Evolutionary conservation across 176 grass and related monocot species (phyloP), one percentile per base, ranked within the genome.

Genomic region (Avena eriantha): DNA sequence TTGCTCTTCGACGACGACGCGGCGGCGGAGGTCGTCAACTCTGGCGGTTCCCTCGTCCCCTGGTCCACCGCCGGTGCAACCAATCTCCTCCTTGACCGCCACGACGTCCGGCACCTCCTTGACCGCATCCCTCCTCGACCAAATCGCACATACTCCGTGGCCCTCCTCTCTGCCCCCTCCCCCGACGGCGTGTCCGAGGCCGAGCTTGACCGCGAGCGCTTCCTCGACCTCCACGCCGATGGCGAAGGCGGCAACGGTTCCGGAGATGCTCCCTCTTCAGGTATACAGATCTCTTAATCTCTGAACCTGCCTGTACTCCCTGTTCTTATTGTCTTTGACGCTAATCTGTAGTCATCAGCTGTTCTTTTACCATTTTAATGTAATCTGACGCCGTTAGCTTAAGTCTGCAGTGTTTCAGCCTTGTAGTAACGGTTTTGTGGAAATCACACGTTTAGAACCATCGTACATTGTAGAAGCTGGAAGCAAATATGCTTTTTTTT

Each of bases 1-100:
- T 80, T 98, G 58, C 90, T 98, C 59, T 98, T 98, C 54, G 97
- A 96, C 83, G 97, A 99, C 90, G 94, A 99, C 76, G 80, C 85
- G 14, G 82, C 85, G 46, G 92, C 97, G 59, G 92, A 90, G 56
- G 85, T 96, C 76, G 94, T 94, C 33, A 90, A 94, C 89, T 90
- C 90, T 35, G 73, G 82, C 58, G 88, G 82, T 1, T 95, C 92
- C 80, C 97, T 99, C 50, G 97, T 99, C 19, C 93, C 94, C 22
- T 99, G 94, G 90, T 85, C 86, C 51, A 88, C 84, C 23, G 61
- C 61, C 79, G 97, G 84, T 23, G 92, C 95, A 7, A 54, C 82
- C 22, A 72, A 91, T 74, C 93, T 94, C 57, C 90, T 94, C 46
- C 90, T 98, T 36, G 97, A 98, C 83, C 97, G 97, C 76, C 89